Base-by-base conservation (phyloP, 2,329 filamentous ascomycete genomes). In the Pseudogymnoascus sp. region DNA sequence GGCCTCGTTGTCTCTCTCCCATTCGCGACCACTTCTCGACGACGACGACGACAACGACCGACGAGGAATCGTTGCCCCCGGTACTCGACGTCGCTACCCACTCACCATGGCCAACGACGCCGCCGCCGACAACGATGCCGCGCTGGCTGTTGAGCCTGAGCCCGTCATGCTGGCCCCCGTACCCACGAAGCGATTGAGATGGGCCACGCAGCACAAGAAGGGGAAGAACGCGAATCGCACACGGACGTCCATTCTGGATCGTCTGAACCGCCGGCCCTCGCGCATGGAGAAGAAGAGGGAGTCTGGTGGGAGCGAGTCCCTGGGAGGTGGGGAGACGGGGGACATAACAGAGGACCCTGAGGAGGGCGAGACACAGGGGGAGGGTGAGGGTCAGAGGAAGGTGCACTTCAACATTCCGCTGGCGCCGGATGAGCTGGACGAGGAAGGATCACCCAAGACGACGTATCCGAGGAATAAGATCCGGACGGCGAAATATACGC, bases 401-500 rank as follows among this genome's bases (percentile, higher is more conserved):
- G 79, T 97, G 65, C 97, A 88, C 78, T 95, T 97, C 82, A 97
- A 97, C 75, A 76, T 88, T 28, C 87, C 91, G 6, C 79, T 99
- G 62, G 92, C 95, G 0, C 79, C 82, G 50, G 83, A 87, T 23
- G 83, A 89, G 67, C 81, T 88, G 70, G 91, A 97, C 72, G 90
- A 96, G 66, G 86, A 96, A 53, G 95, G 93, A 36, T 82, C 85
- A 64, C 89, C 92, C 1, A 75, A 80, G 62, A 80, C 84, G 64
- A 79, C 84, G 19, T 99, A 88, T 75, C 83, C 90, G 60, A 83
- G 93, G 69, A 99, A 99, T 81, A 99, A 99, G 82, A 96, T 99
- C 75, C 85, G 95, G 70, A 99, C 95, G 3, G 91, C 95, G 65
- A 99, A 97, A 78, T 99, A 99, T 76, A 99, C 95, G 8, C 89